Evolutionary conservation across 2,329 filamentous ascomycete species (phyloP).

Genomic region (Elsinoe australis): DNA sequence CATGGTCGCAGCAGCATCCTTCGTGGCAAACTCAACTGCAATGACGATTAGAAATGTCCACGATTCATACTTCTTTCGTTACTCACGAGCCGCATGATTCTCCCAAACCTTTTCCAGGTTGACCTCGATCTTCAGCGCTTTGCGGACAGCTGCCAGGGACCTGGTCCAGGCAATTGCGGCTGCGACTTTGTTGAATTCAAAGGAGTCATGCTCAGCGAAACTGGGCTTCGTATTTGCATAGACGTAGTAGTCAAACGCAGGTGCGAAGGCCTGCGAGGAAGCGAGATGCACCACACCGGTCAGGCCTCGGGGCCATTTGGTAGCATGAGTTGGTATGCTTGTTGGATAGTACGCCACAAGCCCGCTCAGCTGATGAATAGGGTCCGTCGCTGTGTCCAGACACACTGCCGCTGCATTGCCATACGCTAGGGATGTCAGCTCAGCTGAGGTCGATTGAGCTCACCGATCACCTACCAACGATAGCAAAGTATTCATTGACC

Average conservation of each 20-base stretch:
- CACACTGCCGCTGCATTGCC: conserved; percentile 35
- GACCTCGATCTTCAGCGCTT: conserved; percentile 26
- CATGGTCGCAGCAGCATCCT: conserved; percentile 28
- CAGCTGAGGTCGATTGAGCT: neutral
- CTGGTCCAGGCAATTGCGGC: conserved; percentile 38
- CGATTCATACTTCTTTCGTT: neutral
- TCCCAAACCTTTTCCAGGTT: conserved; percentile 33
- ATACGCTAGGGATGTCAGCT: conserved; percentile 31
- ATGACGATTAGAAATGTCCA: neutral
- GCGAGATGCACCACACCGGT: conserved; percentile 37
- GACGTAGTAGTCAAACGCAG: conserved; percentile 34
- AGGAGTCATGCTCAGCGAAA: conserved; percentile 37
- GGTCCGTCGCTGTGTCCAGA: conserved; percentile 36
- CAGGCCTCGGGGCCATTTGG: conserved; percentile 34
- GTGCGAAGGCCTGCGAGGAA: conserved; percentile 31
- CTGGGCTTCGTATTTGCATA: conserved; percentile 34
- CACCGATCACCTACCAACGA: conserved; percentile 22
- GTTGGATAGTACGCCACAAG: conserved; percentile 40
- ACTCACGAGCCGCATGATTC: conserved; percentile 25
- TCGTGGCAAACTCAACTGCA: conserved; percentile 22
- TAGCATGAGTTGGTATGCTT: conserved; percentile 31
- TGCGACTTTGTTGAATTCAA: conserved; percentile 35
- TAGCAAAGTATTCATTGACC: conserved; percentile 27
- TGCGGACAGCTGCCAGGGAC: conserved; percentile 32
- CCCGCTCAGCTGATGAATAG: conserved; percentile 34